Base-by-base conservation (phyloP, 257 asterid genomes). In the Avicennia marina region DNA sequence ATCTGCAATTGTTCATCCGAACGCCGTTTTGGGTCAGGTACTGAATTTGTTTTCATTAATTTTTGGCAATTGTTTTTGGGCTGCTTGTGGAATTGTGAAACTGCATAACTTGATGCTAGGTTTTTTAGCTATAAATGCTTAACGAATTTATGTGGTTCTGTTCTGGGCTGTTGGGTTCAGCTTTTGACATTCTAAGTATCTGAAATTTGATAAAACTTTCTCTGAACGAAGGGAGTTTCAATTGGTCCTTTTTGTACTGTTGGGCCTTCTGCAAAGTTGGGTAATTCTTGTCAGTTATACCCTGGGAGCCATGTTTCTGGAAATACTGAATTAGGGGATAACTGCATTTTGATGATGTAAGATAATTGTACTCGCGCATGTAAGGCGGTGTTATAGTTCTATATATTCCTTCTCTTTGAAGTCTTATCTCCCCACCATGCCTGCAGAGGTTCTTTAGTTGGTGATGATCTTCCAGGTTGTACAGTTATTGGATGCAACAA, bases 291-390 rank as follows among this genome's bases (percentile, higher is more conserved):
- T 57, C 78, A 68, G 49, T 72, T 91, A 40, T 69, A 75, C 62
- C 90, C 95, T 18, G 97, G 97, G 16, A 80, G 90, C 74, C 96
- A 91, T 79, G 77, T 88, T 0, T 78, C 58, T 65, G 98, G 97
- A 71, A 73, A 78, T 71, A 81, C 98, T 34, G 71, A 70, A 39
- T 53, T 91, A 38, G 98, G 98, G 42, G 82, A 91, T 72, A 78
- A 75, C 76, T 91, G 97, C 73, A 71, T 56, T 60, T 72, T 91
- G 72, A 78, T 88, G 95, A 73, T 67, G 98, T 85, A 71, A 77
- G 65, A 60, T 47, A 13, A 55, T 49, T 42, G 43, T 49, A 1
- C 24, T 24, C 24, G 46, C 45, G 22, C 7, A 7, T 29, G 21
- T 48, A 16, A n/a, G 29, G 21, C 15, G 53, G 26, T 19, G 31